These are phyloP conservation scores for Phialophora expanda DNA, from an alignment of 2,329 filamentous ascomycete genomes.

Conservation along the genomic window DNA sequence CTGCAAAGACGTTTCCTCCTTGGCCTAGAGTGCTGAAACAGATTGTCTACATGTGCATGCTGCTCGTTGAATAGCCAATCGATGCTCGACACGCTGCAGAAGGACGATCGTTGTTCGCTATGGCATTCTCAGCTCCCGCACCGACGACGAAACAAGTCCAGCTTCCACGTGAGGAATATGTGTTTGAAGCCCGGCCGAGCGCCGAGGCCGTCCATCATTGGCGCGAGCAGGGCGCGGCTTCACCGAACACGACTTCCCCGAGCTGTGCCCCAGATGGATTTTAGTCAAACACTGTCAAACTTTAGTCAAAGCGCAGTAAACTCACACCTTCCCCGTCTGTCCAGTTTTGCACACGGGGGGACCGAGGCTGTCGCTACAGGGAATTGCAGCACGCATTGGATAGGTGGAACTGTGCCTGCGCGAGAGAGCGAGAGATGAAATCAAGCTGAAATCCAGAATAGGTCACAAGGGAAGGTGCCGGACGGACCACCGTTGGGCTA, in stretches of 20 bases:
- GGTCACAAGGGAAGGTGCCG: neutral
- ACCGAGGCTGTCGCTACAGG: neutral
- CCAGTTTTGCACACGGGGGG: neutral
- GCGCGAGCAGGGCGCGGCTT: neutral
- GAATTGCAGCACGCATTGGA: neutral
- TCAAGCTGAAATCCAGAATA: neutral
- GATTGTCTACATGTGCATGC: neutral
- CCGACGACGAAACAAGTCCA: neutral
- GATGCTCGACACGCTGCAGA: neutral
- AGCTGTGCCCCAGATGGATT: neutral
- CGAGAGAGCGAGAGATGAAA: neutral
- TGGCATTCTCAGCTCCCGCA: neutral
- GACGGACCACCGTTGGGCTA: neutral
- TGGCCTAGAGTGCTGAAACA: neutral
- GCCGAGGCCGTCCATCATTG: neutral
- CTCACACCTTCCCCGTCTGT: neutral
- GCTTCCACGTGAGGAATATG: neutral
- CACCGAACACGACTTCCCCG: neutral
- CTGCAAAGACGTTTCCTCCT: neutral
- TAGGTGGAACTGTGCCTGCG: neutral
- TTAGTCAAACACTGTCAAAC: slow-evolving; percentile 2
- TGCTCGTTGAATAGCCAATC: neutral
- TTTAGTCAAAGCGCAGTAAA: slow-evolving; percentile 2
- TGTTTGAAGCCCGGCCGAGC: neutral
- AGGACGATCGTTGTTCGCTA: neutral